Evolutionary conservation across 106 monocot species (phyloP).

Genomic region (Dendrobium nobile): DNA sequence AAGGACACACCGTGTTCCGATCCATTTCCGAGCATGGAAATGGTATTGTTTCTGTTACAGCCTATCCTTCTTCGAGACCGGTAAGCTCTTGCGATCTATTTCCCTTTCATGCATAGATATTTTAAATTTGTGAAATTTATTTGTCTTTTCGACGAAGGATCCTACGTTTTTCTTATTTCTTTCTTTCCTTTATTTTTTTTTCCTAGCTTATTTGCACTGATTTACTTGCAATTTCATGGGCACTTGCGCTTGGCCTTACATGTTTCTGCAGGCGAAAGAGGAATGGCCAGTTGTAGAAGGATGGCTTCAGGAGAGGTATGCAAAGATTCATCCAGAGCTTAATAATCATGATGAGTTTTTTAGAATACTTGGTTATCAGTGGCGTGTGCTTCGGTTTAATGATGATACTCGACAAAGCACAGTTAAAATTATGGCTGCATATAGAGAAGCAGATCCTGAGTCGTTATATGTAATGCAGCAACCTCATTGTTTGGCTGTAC

Average conservation of each 20-base stretch:
- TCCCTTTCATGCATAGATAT: background rate
- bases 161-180: background rate
- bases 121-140: background rate
- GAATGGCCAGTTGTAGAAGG: slow-evolving; percentile 55
- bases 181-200: too few relatives aligned
- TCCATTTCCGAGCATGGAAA: slow-evolving; percentile 58
- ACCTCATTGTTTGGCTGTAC: slow-evolving; percentile 78
- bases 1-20: slow-evolving; percentile 64
- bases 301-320: slow-evolving; percentile 64
- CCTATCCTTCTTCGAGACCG: slow-evolving; percentile 82
- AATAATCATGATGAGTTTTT: slow-evolving; percentile 27
- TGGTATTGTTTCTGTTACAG: slow-evolving; percentile 74
- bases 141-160: background rate
- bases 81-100: slow-evolving; percentile 22
- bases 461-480: slow-evolving; percentile 86
- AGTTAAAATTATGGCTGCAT: slow-evolving; percentile 77
- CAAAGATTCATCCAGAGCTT: slow-evolving; percentile 46
- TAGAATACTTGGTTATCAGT: slow-evolving; percentile 87
- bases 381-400: slow-evolving; percentile 88
- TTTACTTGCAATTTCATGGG: background rate
- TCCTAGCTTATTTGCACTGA: background rate
- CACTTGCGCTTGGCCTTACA: background rate
- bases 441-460: slow-evolving; percentile 38
- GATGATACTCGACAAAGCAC: slow-evolving; percentile 86
- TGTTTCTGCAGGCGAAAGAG: slow-evolving; percentile 30